phyloP scores from a whole-genome alignment of 108 stramenopile genomes.

The Discostella stelligeroides region DNA sequence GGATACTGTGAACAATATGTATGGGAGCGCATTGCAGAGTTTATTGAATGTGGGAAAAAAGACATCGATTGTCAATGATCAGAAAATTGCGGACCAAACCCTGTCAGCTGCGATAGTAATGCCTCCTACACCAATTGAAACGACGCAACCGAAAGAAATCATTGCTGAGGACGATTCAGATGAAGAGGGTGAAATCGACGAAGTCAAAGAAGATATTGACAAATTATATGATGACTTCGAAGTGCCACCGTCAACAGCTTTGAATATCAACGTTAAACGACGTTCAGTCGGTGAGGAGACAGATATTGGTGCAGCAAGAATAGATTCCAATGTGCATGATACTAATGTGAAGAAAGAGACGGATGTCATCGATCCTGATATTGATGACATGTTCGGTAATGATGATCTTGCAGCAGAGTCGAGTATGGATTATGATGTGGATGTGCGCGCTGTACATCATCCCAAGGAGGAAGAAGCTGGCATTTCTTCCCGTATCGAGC shows the following conservation, averaged over 20 bases:
- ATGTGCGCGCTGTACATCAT: not conserved
- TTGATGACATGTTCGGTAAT: slow-evolving; percentile 30
- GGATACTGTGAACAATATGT: too few species aligned
- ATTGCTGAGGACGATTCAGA: slow-evolving; percentile 26
- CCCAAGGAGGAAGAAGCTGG: too few species aligned
- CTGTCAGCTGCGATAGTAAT: not conserved
- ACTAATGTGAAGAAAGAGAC: slow-evolving; percentile 9
- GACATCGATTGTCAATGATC: not conserved
- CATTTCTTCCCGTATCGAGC: too few species aligned
- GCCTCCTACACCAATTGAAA: not conserved
- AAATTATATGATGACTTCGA: slow-evolving; percentile 48
- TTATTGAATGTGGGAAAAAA: too few species aligned
- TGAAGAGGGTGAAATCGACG: slow-evolving; percentile 51
- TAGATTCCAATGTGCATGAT: too few species aligned
- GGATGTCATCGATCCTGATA: slow-evolving; percentile 19
- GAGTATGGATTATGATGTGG: too few species aligned
- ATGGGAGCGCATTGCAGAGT: too few species aligned
- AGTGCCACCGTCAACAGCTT: slow-evolving; percentile 9
- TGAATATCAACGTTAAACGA: not conserved
- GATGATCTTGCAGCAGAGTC: slow-evolving; percentile 9
- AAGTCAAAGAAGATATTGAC: slow-evolving; percentile 40
- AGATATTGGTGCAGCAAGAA: not conserved
- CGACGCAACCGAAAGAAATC: not conserved
- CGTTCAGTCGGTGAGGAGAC: not conserved
- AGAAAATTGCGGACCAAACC: not conserved